These are phyloP conservation scores for Pseudopediastrum boryanum DNA, from an alignment of 139 green algal species.

Conservation along the genomic window DNA sequence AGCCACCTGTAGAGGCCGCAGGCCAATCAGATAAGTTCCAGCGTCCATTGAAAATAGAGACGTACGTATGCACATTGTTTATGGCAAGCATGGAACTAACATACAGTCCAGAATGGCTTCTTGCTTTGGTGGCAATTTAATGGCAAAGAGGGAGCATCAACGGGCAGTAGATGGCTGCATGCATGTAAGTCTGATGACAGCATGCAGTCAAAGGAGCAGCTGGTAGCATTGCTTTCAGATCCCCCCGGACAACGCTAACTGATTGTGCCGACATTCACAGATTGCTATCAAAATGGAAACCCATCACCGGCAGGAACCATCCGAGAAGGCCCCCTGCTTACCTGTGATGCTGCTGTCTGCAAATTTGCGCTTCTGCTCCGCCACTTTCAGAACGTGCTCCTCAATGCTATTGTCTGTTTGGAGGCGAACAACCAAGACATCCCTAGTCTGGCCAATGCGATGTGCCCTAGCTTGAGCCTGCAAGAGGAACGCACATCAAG, in stretches of 20 bases:
- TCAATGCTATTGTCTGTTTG: slow-evolving; percentile 74
- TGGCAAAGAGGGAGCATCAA: background rate
- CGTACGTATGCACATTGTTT: background rate
- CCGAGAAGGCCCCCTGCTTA: background rate
- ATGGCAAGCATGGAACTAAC: background rate
- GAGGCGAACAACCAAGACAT: slow-evolving; percentile 81
- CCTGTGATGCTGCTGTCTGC: slow-evolving; percentile 76
- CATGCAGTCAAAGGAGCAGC: background rate
- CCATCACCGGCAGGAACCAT: background rate
- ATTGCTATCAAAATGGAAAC: slow-evolving; percentile 22
- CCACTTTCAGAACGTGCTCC: slow-evolving; percentile 77
- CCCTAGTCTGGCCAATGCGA: slow-evolving; percentile 84
- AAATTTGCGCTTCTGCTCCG: slow-evolving; percentile 76
- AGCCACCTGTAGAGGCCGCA: slow-evolving; percentile 60
- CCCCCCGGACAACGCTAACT: background rate
- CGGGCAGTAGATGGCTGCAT: background rate
- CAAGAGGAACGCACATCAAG: slow-evolving; percentile 29
- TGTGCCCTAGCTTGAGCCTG: slow-evolving; percentile 95
- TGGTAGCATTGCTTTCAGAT: background rate
- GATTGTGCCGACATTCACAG: background rate
- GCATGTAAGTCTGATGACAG: background rate
- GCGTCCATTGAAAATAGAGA: background rate
- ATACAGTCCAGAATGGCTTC: background rate
- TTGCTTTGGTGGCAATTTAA: background rate
- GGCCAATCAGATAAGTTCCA: background rate